Base-by-base conservation (phyloP, 2,329 filamentous ascomycete genomes). In the Fusarium agapanthi region DNA sequence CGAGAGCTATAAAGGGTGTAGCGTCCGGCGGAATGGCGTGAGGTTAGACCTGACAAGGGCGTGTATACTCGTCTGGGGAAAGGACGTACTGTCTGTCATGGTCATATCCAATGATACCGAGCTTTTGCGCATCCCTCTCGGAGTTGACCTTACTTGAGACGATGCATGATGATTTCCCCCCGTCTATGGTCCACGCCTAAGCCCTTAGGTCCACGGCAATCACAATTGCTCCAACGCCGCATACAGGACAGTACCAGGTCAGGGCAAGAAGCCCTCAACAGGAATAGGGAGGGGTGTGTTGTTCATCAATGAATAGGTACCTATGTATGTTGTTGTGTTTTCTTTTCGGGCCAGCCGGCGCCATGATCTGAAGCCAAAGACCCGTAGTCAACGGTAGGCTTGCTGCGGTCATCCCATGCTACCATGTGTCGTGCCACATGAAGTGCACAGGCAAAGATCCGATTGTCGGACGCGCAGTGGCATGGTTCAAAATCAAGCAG, bases 11-110 rank as follows among this genome's bases (percentile, higher is more conserved):
- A 76, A 77, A 66, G 67, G 76, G 76, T 71, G 75, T 77, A 76
- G 76, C 61, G 73, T 67, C 74, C 71, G 73, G 73, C 67, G 73
- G 74, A 71, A 77, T 77, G 76, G 76, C 76, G 75, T 77, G 76
- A 77, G 75, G 74, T 71, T 65, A 72, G 69, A 40, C 60, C 40
- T 58, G 66, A 69, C 73, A 65, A 63, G 70, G 66, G 69, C 38
- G 66, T 73, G 60, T 69, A 47, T 75, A 55, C 65, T 65, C 65
- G 69, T 77, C 70, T 70, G 70, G 75, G 75, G 75, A 75, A 76
- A 73, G 50, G 59, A 67, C 66, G 62, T 61, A 57, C 41, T 61
- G 47, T 48, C 40, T 53, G 63, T 56, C 41, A 53, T n/a, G 63
- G 51, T 22, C 41, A 54, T 57, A 45, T 66, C 70, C 65, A 71